phyloP scores from a whole-genome alignment of 352 stramenopile species.

The Pythium brassicae region DNA sequence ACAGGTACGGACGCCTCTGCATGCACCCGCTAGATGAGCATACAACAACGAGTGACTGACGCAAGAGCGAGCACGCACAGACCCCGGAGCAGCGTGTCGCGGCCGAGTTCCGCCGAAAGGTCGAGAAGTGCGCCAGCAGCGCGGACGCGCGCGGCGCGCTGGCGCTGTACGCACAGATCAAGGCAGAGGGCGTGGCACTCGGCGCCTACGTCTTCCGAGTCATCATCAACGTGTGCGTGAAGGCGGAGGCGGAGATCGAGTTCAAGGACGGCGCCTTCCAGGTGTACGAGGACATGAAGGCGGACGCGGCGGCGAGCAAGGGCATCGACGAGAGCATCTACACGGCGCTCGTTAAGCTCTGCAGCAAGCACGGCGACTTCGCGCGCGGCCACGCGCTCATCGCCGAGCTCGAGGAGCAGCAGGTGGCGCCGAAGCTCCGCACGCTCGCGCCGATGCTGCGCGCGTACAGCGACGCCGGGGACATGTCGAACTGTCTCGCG shows the following conservation, averaged over 20 bases:
- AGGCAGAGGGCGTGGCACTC: constrained; percentile 24
- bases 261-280: constrained; percentile 40
- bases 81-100: constrained; percentile 34
- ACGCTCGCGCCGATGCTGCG: constrained; percentile 69
- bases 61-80: constrained; percentile 11
- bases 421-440: constrained; percentile 59
- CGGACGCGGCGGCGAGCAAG: constrained; percentile 16
- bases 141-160: constrained; percentile 36
- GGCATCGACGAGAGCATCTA: constrained; percentile 60
- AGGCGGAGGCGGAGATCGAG: constrained; percentile 26
- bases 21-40: no score
- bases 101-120: constrained; percentile 31
- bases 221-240: constrained; percentile 58
- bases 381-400: constrained; percentile 44
- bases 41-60: no score
- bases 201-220: constrained; percentile 50
- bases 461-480: constrained; percentile 42
- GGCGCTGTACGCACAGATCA: constrained; percentile 50
- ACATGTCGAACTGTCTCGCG: constrained; percentile 56
- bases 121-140: constrained; percentile 38
- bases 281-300: constrained; percentile 71
- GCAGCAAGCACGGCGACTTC: constrained; percentile 56
- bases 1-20: constrained; percentile 32
- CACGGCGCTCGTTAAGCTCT: constrained; percentile 76
- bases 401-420: constrained; percentile 36